phyloP scores from a whole-genome alignment of 2,329 filamentous ascomycete species.

The Alternaria brassicae region DNA sequence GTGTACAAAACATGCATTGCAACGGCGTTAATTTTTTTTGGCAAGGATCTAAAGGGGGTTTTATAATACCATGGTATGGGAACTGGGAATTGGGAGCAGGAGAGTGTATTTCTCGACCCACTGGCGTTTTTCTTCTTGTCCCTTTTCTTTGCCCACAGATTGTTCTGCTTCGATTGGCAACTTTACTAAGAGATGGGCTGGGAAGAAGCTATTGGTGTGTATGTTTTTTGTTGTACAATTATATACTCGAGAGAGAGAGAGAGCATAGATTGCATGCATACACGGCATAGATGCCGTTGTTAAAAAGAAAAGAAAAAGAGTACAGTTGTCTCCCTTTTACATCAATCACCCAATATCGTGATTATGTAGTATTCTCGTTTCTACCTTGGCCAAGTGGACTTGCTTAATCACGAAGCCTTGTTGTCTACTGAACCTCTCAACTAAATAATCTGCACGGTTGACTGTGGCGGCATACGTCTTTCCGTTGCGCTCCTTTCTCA shows the following conservation, averaged over 20 bases:
- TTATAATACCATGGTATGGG: constrained; percentile 2
- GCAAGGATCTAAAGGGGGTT: background rate
- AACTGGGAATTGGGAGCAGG: background rate
- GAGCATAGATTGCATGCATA: background rate
- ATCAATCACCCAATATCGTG: no score
- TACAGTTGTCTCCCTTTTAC: no score
- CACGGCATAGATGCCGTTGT: background rate
- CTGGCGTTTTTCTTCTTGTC: background rate
- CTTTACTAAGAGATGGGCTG: background rate
- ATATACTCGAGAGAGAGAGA: background rate
- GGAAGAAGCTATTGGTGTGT: background rate
- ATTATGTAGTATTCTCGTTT: background rate
- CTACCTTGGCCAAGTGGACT: no score
- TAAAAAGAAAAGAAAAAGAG: no score
- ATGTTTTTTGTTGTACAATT: background rate
- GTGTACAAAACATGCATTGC: background rate
- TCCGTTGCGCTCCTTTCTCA: no score
- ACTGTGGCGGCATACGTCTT: no score
- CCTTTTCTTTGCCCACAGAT: background rate
- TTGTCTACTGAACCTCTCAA: no score
- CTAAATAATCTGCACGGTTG: no score
- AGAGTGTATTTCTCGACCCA: background rate
- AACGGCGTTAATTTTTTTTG: background rate
- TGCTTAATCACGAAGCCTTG: no score
- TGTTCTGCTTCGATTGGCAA: background rate